Evolutionary conservation across 306 rosid species (phyloP), one percentile per base, ranked within the genome.

Genomic region (Dryas drummondii): DNA sequence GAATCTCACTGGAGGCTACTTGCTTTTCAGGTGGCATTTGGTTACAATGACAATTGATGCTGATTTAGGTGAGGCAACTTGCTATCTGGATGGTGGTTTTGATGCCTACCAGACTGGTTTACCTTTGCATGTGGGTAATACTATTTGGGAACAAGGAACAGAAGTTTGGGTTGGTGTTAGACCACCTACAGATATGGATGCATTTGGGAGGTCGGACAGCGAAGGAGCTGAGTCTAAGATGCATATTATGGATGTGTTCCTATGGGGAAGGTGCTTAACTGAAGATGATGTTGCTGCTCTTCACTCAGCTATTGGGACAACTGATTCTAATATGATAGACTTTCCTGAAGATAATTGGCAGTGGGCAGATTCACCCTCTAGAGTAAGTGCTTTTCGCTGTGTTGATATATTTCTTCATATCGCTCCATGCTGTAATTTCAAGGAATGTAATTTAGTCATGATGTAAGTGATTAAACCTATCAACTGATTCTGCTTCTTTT

Each of bases 211-310:
- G 87, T 96, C 99, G 55, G 99, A 96, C 69, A 96, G 99, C 77
- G 99, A 96, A 87, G 99, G 99, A 80, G 97, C 91, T 19, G 99
- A 96, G 79, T 96, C 94, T 73, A 96, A 96, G 90, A 92, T 96
- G 99, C 98, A 96, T 83, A 84, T 96, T 51, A 96, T 96, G 99
- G 99, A 96, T 82, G 94, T 87, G 73, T 96, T 96, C 79, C 84
- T 96, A 41, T 96, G 99, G 99, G 98, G 98, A 78, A 87, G 97
- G 86, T 87, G 96, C 88, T 89, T 96, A 80, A 85, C 91, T n/a
- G 99, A 96, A 83, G 99, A 96, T 68, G 99, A 96, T 81, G 82
- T 96, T 81, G 93, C 97, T 80, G 88, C 93, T 65, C 92, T 90
- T 45, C 91, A 96, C 70, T 66, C 85, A 19, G 90, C 98, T 19